Conservation (phyloP, 169 alveolate genomes). For the Plasmodium fragile region DNA sequence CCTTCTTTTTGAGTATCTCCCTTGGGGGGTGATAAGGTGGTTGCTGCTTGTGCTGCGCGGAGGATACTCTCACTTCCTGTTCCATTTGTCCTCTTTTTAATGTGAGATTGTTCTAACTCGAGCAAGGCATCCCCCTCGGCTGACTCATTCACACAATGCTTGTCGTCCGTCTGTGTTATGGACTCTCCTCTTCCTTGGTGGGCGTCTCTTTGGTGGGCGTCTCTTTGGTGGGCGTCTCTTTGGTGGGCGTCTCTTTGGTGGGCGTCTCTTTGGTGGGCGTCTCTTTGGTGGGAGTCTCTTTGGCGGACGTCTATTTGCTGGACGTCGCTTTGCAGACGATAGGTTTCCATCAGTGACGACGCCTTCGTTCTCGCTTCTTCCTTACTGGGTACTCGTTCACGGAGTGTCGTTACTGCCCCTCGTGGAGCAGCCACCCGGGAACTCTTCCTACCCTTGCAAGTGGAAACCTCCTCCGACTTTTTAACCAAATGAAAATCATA, state of each 20-base stretch:
- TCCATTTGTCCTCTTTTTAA: background rate
- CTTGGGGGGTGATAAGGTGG: background rate
- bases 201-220: background rate
- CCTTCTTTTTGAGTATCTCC: background rate
- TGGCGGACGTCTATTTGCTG: too few species aligned
- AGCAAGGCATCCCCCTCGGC: background rate
- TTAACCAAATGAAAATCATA: constrained; percentile 60
- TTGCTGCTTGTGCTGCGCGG: background rate
- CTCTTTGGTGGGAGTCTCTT: too few species aligned
- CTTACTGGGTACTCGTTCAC: background rate
- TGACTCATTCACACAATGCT: background rate
- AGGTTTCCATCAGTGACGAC: background rate
- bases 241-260: too few species aligned
- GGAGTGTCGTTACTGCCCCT: too few species aligned
- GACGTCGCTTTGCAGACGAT: background rate
- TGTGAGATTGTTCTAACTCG: background rate
- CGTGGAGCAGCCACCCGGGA: background rate
- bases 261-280: background rate
- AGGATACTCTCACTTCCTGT: background rate
- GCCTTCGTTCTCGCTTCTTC: background rate
- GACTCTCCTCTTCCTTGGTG: background rate
- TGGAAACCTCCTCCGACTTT: background rate
- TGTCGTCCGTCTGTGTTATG: background rate
- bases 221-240: background rate
- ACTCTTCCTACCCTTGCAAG: background rate